Percentiles rank a stretch among this genome's conserved stretches.
Conservation (phyloP, 1,284 basidiomycete genomes). For the Trametes sp. region DNA sequence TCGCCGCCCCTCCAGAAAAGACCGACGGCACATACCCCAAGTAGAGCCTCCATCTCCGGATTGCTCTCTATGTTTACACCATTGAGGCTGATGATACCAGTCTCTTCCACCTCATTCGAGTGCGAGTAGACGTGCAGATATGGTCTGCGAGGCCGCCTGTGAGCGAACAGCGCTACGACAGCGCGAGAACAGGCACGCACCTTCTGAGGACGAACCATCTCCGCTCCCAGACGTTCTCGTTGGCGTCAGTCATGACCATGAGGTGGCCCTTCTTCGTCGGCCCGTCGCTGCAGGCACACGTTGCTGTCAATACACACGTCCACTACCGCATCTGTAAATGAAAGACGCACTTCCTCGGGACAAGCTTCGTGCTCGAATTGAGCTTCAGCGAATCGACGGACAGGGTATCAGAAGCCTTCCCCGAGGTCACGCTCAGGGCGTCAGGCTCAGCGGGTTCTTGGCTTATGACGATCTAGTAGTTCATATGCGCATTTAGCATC, state of each 20-base stretch:
- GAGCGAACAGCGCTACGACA: slow-evolving; percentile 4
- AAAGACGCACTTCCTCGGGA: slow-evolving; percentile 68
- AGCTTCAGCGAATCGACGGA: slow-evolving; percentile 68
- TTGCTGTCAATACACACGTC: slow-evolving; percentile 12
- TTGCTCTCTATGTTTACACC: slow-evolving; percentile 89
- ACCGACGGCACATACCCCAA: slow-evolving; percentile 69
- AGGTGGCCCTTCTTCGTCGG: slow-evolving; percentile 88
- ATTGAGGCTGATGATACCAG: slow-evolving; percentile 84
- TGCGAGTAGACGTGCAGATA: slow-evolving; percentile 89
- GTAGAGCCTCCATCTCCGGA: slow-evolving; percentile 84
- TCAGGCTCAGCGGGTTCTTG: slow-evolving; percentile 67
- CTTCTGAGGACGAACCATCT: slow-evolving; percentile 90
- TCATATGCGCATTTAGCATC: slow-evolving; percentile 8
- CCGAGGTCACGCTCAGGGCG: slow-evolving; percentile 52
- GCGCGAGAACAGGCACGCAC: slow-evolving; percentile 50
- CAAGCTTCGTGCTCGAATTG: slow-evolving; percentile 73
- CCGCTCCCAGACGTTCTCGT: slow-evolving; percentile 82
- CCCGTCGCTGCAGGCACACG: slow-evolving; percentile 62
- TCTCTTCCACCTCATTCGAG: slow-evolving; percentile 84
- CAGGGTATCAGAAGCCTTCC: slow-evolving; percentile 50
- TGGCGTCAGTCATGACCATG: slow-evolving; percentile 81
- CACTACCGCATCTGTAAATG: slow-evolving; percentile 14
- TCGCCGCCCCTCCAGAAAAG: slow-evolving; percentile 1
- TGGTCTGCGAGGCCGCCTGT: slow-evolving; percentile 60
- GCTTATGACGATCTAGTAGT: slow-evolving; percentile 80